phyloP scores from a whole-genome alignment of 345 rosid species.

The Rhodomyrtus tomentosa region DNA sequence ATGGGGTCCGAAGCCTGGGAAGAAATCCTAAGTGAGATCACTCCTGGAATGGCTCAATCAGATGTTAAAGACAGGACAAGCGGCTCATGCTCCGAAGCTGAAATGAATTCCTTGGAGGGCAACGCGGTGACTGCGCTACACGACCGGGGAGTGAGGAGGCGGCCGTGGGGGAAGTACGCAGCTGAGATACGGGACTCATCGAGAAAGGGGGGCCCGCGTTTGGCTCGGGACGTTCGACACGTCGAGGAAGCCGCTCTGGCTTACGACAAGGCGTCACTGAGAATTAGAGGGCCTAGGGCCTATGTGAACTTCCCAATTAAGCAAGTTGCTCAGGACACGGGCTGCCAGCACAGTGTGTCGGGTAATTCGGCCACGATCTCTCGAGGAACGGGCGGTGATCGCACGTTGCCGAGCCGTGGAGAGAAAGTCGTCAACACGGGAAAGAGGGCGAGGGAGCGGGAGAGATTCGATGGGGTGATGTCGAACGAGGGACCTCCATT shows the following conservation, averaged over 20 bases:
- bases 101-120: neutral
- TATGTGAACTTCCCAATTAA: constrained; percentile 62
- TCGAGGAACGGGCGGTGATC: neutral
- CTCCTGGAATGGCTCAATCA: constrained; percentile 1
- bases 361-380: neutral
- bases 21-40: constrained; percentile 15
- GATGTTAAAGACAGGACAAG: neutral
- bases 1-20: constrained; percentile 66
- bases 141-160: constrained; percentile 67
- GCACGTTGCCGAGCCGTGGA: neutral
- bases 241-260: constrained; percentile 86
- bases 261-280: constrained; percentile 81
- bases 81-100: neutral
- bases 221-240: constrained; percentile 90
- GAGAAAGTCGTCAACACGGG: neutral
- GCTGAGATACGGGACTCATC: constrained; percentile 82
- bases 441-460: neutral
- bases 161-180: constrained; percentile 89
- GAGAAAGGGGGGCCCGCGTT: constrained; percentile 58
- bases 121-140: constrained; percentile 19
- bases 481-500: constrained; percentile 8
- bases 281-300: constrained; percentile 65
- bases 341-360: neutral
- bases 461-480: neutral
- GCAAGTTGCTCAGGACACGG: constrained; percentile 26